Conservation (phyloP, 108 stramenopile species). For the Cyclotella kingstonii region DNA sequence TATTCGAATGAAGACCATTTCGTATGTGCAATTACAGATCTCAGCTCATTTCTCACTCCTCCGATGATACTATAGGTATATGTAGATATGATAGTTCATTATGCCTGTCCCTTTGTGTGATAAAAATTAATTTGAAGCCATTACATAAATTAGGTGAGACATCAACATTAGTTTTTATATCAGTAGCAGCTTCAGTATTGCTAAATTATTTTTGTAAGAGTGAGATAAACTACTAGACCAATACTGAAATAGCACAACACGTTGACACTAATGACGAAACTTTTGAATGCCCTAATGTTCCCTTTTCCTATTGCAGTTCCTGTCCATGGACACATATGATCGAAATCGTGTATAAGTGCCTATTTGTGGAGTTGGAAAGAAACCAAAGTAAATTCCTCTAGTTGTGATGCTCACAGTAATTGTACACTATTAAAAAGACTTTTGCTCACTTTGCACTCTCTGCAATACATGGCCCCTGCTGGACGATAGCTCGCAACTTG, state of each 20-base stretch:
- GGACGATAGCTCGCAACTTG: conserved; percentile 89
- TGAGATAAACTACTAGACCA: conserved; percentile 53
- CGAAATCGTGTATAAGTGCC: conserved; percentile 14
- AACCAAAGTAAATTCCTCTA: not conserved
- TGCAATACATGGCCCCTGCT: conserved; percentile 84
- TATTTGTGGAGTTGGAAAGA: not conserved
- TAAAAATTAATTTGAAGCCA: too few relatives aligned
- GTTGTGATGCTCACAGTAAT: not conserved
- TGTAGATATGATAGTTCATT: too few relatives aligned
- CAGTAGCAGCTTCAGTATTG: too few relatives aligned
- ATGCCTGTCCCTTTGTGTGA: too few relatives aligned
- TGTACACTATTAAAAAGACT: not conserved
- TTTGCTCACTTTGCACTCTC: conserved; percentile 66
- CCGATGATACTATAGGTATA: too few relatives aligned
- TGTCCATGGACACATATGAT: conserved; percentile 70
- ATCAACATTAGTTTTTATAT: too few relatives aligned
- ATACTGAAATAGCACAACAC: conserved; percentile 84
- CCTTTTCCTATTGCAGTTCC: conserved; percentile 77
- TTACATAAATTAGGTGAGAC: too few relatives aligned
- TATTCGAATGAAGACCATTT: too few relatives aligned
- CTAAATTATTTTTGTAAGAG: conserved; percentile 26
- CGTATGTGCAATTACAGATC: too few relatives aligned
- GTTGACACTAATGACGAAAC: conserved; percentile 81
- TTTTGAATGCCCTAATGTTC: conserved; percentile 80
- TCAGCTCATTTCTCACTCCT: too few relatives aligned